Evolutionary conservation across 164 flowering plant genomes (phyloP).

Genomic region (Aristolochia contorta): DNA sequence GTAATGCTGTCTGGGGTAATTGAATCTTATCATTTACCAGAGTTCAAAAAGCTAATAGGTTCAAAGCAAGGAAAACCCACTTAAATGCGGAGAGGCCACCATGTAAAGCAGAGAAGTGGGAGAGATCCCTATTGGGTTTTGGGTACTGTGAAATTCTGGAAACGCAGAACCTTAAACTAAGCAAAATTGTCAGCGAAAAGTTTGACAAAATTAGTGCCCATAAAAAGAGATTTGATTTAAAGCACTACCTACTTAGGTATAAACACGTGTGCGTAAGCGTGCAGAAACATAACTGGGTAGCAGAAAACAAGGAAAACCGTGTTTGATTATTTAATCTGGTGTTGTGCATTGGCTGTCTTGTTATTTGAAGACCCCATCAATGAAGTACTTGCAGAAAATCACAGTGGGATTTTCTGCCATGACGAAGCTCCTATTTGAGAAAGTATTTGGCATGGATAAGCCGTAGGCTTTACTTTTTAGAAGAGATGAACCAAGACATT

Average conservation of each 20-base stretch:
- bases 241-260: background rate
- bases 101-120: background rate
- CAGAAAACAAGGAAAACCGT: background rate
- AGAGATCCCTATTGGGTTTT: background rate
- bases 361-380: background rate
- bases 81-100: too few species aligned
- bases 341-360: background rate
- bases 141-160: background rate
- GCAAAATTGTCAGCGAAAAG: constrained; percentile 9
- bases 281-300: background rate
- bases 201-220: constrained; percentile 3
- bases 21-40: too few species aligned
- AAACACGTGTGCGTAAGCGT: background rate
- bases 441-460: too few species aligned
- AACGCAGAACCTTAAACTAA: constrained; percentile 5
- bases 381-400: too few species aligned
- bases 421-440: too few species aligned
- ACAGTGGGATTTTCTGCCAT: too few species aligned
- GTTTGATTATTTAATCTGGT: background rate
- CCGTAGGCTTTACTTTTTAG: too few species aligned
- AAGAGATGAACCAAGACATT: too few species aligned
- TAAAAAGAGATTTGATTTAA: background rate
- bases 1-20: too few species aligned
- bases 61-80: too few species aligned
- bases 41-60: too few species aligned